Percentiles rank a stretch among this genome's conserved stretches.
Conservation (phyloP, 345 rosid genomes). For the Gossypium sturtianum region DNA sequence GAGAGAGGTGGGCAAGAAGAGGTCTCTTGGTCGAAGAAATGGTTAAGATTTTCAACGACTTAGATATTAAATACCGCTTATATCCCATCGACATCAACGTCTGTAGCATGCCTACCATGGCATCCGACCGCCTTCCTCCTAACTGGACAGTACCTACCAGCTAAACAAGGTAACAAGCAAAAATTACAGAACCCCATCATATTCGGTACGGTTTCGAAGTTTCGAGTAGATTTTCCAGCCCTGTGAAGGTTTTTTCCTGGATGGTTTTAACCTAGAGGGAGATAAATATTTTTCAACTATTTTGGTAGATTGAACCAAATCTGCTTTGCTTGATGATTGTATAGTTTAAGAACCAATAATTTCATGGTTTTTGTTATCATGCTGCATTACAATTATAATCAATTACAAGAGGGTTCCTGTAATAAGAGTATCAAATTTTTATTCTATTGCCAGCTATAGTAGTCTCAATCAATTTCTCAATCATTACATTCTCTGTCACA, state of each 20-base stretch:
- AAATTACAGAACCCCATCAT: not conserved
- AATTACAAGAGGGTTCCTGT: not conserved
- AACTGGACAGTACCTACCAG: slow-evolving; percentile 24
- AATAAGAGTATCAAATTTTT: not conserved
- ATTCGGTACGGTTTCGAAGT: not conserved
- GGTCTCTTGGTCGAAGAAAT: slow-evolving; percentile 62
- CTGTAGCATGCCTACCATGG: slow-evolving; percentile 37
- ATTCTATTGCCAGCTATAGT: not conserved
- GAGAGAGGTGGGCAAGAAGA: slow-evolving; percentile 58
- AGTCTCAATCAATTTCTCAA: not conserved
- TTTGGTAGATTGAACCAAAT: not conserved
- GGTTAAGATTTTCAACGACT: slow-evolving; percentile 57
- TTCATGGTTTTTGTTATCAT: not conserved
- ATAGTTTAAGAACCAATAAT: not conserved
- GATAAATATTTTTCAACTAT: not conserved
- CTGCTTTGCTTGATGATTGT: not conserved
- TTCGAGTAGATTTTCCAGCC: not conserved
- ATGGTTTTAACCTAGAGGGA: not conserved
- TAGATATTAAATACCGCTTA: slow-evolving; percentile 64
- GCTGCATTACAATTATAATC: not conserved
- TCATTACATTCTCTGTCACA: not conserved
- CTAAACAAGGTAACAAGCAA: not conserved
- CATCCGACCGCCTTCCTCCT: slow-evolving; percentile 30
- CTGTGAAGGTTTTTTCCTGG: not conserved
- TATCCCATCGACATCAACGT: slow-evolving; percentile 60